Evolutionary conservation across 2,329 filamentous ascomycete genomes (phyloP).

Genomic region (Fusarium miscanthi): DNA sequence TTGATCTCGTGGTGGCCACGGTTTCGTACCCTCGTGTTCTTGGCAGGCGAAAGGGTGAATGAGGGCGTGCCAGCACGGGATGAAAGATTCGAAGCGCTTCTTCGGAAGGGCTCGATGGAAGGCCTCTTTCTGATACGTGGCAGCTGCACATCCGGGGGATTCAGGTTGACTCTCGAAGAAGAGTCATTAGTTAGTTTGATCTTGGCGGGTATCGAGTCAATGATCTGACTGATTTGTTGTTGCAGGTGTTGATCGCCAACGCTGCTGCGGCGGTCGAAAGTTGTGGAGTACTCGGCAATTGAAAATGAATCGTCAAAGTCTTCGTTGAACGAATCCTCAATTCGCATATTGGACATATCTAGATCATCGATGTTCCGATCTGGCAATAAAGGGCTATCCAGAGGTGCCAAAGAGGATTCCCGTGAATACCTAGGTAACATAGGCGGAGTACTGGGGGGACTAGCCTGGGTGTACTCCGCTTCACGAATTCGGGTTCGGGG

Average conservation of each 20-base stretch:
- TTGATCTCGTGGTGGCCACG: constrained; percentile 80
- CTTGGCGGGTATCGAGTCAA: constrained; percentile 80
- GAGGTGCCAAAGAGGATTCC: constrained; percentile 54
- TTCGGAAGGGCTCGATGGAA: constrained; percentile 57
- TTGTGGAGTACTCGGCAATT: constrained; percentile 45
- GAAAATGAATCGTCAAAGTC: constrained; percentile 58
- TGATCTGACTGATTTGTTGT: constrained; percentile 81
- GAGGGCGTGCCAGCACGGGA: constrained; percentile 71
- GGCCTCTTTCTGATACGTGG: constrained; percentile 59
- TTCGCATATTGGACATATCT: constrained; percentile 53
- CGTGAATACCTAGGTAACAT: constrained; percentile 30
- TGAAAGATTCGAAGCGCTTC: constrained; percentile 64
- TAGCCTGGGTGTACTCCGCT: constrained; percentile 53
- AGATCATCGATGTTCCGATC: constrained; percentile 56
- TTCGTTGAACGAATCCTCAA: constrained; percentile 59
- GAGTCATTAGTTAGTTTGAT: constrained; percentile 76
- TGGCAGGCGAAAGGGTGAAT: constrained; percentile 75
- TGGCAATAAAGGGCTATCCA: constrained; percentile 59
- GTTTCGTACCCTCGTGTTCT: constrained; percentile 60
- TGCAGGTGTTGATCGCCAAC: constrained; percentile 76
- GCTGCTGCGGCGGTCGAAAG: constrained; percentile 47
- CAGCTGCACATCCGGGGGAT: constrained; percentile 67
- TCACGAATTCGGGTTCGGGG: constrained; percentile 47
- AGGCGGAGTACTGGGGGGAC: constrained; percentile 63
- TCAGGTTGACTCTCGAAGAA: constrained; percentile 60